A percentile compares a stretch with the other conserved stretches of the same genome.
phyloP scores from a whole-genome alignment of 139 green algal genomes.

The Spirogloea muscicola region DNA sequence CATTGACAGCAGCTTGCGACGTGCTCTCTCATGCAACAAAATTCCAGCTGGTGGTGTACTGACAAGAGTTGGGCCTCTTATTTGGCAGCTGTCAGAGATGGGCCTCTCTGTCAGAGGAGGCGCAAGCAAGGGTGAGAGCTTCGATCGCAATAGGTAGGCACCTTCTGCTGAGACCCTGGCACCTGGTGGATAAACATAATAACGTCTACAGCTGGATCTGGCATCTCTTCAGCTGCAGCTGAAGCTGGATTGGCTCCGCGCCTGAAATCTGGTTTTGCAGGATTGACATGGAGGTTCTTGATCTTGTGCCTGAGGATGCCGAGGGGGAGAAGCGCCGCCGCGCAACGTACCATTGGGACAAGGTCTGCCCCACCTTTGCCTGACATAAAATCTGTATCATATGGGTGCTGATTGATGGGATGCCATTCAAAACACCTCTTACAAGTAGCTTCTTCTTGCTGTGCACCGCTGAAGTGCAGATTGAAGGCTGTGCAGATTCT shows the following conservation, averaged over 20 bases:
- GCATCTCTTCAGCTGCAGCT: not conserved
- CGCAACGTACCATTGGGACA: conserved; percentile 23
- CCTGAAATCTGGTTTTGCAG: not conserved
- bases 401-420: no score
- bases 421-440: no score
- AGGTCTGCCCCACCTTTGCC: no score
- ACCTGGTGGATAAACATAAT: not conserved
- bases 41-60: no score
- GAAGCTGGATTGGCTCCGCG: not conserved
- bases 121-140: not conserved
- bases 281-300: conserved; percentile 17
- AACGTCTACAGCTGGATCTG: not conserved
- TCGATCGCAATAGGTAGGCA: not conserved
- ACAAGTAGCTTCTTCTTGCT: no score
- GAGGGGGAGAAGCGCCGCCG: conserved; percentile 14
- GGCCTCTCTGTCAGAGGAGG: conserved; percentile 8
- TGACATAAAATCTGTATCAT: no score
- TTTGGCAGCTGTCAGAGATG: conserved; percentile 16
- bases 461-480: no score
- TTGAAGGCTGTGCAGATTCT: no score
- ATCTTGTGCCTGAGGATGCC: conserved; percentile 21
- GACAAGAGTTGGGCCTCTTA: no score
- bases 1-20: no score
- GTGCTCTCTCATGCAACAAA: no score
- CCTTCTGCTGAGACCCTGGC: not conserved